Base-by-base conservation (phyloP, 2,329 filamentous ascomycete species). In the Seiridium unicorne region DNA sequence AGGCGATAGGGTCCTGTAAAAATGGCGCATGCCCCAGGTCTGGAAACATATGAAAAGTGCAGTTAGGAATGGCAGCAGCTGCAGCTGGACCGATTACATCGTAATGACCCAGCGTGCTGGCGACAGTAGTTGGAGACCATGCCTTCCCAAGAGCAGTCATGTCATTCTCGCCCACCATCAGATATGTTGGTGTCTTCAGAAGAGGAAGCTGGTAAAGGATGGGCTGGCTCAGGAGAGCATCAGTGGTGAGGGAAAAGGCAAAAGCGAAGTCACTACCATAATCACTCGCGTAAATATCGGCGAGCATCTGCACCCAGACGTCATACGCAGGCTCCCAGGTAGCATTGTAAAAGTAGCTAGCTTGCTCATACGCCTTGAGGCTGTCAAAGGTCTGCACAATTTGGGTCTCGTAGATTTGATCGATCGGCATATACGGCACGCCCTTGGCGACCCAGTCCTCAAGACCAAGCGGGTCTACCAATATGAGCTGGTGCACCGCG, bases 241-340 rank as follows among this genome's bases (percentile, higher is more conserved):
- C 83, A n/a, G 81, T 81, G 13, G 79, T 75, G 48, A 76, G 76
- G 26, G 82, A 83, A 73, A 81, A 79, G 64, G 79, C 77, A 57
- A 70, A 78, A 13, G 79, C 73, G 61, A 79, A 84, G 40, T 71
- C 70, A 32, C 72, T 66, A 38, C 76, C 77, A 63, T 76, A 62
- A 35, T 74, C 72, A 5, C 81, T 78, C 57, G 75, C 63, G 71
- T 85, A 85, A 55, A 85, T 74, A 59, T 79, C 78, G 60, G 77
- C 74, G 13, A 83, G 75, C 83, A 85, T 85, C 48, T 77, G 75
- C 55, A 84, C 82, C 82, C 82, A 85, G 10, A 76, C 70, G 62
- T 84, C 81, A 69, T 84, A 86, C 8, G 73, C 72, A 1, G 73
- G 66, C 46, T 75, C 69, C 83, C 83, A 85, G 26, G 75, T 72